Base-by-base conservation (phyloP, 2,329 filamentous ascomycete genomes). In the Sordariomycetes sp. region DNA sequence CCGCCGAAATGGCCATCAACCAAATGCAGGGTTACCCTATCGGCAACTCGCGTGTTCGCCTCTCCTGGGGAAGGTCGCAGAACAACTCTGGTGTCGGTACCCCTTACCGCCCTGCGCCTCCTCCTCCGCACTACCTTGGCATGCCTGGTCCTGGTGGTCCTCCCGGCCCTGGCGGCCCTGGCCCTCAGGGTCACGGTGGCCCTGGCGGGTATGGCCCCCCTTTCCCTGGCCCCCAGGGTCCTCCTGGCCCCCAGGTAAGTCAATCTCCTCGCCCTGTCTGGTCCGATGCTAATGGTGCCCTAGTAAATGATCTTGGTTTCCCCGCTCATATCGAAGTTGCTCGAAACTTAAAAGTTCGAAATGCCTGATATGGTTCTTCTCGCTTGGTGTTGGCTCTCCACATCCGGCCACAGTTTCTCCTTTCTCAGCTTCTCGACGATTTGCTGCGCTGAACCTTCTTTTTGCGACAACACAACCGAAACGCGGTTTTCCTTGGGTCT, bases 21-120 rank as follows among this genome's bases (percentile, higher is more conserved):
- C 34, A 36, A 21, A 36, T 36, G 34, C 34, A 98, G 66, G 92
- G 92, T 41, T 98, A 98, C 59, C 92, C 92, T 17, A 98, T 98
- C 52, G 92, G 92, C 36, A 98, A 98, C 72, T 96, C 90, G 30
- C 87, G 92, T 46, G 92, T 98, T 39, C 87, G 92, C 51, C 75
- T 98, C 46, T 94, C 86, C 58, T 98, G 92, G 92, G 92, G 92
- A 43, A 85, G 92, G 44, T 93, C 85, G 36, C 92, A 98, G 72
- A 98, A 96, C 78, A 98, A 98, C 72, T 96, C 90, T 42, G 92
- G 92, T 38, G 92, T 94, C 40, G 92, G 92, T 46, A 96, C 92
- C 47, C 92, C 92, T 39, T 96, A 98, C 66, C 84, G 92, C 44
- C 92, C 92, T 42, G 92, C 92, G 33, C 92, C 92, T 36, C 68